These are phyloP conservation scores for Microsporum ferrugineum DNA, from an alignment of 2,329 filamentous ascomycete species.

Conservation along the genomic window DNA sequence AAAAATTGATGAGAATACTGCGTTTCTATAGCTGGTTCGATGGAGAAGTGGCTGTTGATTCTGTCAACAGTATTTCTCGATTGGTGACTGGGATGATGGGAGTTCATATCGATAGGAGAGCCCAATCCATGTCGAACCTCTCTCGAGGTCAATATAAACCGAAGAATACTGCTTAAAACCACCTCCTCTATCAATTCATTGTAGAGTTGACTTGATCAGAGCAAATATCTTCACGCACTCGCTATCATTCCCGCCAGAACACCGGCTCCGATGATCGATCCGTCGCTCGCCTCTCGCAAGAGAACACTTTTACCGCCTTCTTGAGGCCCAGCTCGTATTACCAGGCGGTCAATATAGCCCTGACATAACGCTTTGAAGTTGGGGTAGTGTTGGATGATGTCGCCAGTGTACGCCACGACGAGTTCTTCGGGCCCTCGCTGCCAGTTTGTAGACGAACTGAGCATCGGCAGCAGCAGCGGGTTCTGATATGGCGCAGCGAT, in stretches of 20 bases:
- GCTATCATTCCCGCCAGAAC: constrained; percentile 39
- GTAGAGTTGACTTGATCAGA: not conserved
- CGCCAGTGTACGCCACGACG: constrained; percentile 64
- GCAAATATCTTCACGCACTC: not conserved
- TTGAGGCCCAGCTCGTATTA: constrained; percentile 31
- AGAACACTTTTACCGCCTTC: constrained; percentile 39
- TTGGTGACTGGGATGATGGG: too few relatives aligned
- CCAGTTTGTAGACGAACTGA: constrained; percentile 19
- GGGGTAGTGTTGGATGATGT: constrained; percentile 65
- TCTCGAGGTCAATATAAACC: too few relatives aligned
- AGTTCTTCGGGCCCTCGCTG: constrained; percentile 42
- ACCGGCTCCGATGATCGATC: constrained; percentile 42
- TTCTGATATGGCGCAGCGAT: constrained; percentile 6
- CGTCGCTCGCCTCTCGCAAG: constrained; percentile 40
- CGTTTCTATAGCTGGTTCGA: too few relatives aligned
- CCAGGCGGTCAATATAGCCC: constrained; percentile 49
- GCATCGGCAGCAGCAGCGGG: not conserved
- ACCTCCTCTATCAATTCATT: not conserved
- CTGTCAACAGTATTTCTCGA: too few relatives aligned
- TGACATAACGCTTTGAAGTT: constrained; percentile 58
- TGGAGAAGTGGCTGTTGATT: too few relatives aligned
- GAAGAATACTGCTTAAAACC: too few relatives aligned
- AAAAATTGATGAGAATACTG: too few relatives aligned
- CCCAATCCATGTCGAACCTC: too few relatives aligned
- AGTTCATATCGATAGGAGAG: too few relatives aligned